Conservation (phyloP, 2,329 filamentous ascomycete species). For the Epichloe brachyelytri region DNA sequence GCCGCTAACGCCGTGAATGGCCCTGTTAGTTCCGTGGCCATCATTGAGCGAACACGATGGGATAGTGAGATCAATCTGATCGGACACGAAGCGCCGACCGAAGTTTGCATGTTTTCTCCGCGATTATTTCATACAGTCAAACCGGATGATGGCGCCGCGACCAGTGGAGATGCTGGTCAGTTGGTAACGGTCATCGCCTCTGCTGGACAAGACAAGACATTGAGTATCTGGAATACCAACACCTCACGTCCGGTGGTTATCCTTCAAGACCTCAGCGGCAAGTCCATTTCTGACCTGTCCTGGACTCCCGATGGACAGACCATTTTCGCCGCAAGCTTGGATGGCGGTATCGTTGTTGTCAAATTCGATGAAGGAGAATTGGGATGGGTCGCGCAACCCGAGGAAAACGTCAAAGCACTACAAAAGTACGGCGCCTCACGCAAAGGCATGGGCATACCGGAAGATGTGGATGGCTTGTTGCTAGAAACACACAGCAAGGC, state of each 20-base stretch:
- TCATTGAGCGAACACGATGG: constrained; percentile 85
- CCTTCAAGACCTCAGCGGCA: constrained; percentile 73
- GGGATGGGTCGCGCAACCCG: constrained; percentile 71
- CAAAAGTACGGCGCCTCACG: constrained; percentile 85
- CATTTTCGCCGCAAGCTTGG: constrained; percentile 74
- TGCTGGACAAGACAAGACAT: constrained; percentile 88
- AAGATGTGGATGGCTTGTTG: constrained; percentile 78
- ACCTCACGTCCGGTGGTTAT: constrained; percentile 85
- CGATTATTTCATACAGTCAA: constrained; percentile 69
- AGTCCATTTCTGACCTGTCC: constrained; percentile 85
- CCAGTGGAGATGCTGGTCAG: constrained; percentile 28
- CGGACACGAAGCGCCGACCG: constrained; percentile 90
- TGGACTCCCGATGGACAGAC: constrained; percentile 90
- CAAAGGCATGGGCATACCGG: constrained; percentile 79
- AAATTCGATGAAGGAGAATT: constrained; percentile 79
- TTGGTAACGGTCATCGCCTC: constrained; percentile 89
- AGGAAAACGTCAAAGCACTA: constrained; percentile 85
- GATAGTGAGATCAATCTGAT: constrained; percentile 96
- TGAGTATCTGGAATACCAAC: constrained; percentile 97
- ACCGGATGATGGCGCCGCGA: constrained; percentile 39
- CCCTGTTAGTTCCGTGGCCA: constrained; percentile 91
- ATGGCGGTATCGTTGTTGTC: constrained; percentile 73
- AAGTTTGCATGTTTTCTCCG: constrained; percentile 95
- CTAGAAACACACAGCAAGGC: constrained; percentile 88
- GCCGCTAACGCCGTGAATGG: constrained; percentile 96